Evolutionary conservation across 2,329 filamentous ascomycete genomes (phyloP), one percentile per base, ranked within the genome.

Genomic region (Aspergillaceae sp.): DNA sequence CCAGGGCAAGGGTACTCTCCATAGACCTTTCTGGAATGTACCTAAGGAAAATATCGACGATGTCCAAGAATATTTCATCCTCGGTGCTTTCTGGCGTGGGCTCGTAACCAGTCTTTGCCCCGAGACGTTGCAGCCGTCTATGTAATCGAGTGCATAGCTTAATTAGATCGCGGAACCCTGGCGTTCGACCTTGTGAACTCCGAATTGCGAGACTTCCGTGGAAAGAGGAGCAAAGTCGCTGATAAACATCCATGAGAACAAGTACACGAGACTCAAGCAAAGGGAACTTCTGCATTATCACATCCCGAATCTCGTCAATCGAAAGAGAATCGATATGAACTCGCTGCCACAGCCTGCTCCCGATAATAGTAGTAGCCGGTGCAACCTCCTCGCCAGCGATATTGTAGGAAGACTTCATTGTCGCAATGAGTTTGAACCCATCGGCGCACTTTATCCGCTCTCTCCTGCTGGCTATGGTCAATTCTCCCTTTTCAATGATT

Each of bases 11-110:
- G 19, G 56, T 54, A 10, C 58, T 57, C 43, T 82, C 80, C 29
- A 82, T 70, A 8, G 78, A 73, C 29, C 76, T 75, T 47, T 84
- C 84, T 7, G 85, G 83, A 40, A 92, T 73, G 60, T 85, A 87
- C 45, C 86, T 87, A 37, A 87, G 83, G 64, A 98, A 97, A 61
- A 90, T 94, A 65, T 98, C 92, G 44, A 92, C 77, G 0, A 89
- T 87, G 62, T 98, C 92, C 70, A 95, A 79, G 59, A 96, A 96
- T 66, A 97, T 94, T 57, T 85, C 82, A 58, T 96, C 85, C 53
- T 80, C 75, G 0, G 79, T 79, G 1, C 77, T 78, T 56, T 91
- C 86, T n/a, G 75, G 80, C 26, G 89, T 79, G 0, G 83, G 74
- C 62, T 92, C 86, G 19, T 79, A 74, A 7, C 82, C 80, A 27